Base-by-base conservation (phyloP, 1,284 basidiomycete genomes). In the Ganoderma leucocontextum region DNA sequence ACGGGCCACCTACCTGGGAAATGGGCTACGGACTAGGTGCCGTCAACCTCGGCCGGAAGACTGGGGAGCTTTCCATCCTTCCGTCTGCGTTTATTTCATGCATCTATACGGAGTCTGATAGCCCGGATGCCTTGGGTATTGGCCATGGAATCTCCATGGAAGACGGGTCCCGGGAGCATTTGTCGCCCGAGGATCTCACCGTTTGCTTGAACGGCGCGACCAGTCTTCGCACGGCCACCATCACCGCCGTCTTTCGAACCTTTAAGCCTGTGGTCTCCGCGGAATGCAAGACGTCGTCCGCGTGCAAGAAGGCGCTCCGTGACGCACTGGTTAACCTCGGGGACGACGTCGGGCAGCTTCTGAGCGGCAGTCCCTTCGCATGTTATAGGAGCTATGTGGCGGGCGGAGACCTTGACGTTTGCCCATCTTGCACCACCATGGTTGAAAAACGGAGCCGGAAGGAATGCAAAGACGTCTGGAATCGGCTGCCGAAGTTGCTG, bases 401-500 rank as follows among this genome's bases (percentile, higher is more conserved):
- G 25, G n/a, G 2, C 10, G 36, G 8, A 4, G 13, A n/a, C 42
- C 0, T 61, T n/a, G 42, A 9, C 29, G 9, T 49, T 8, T 62
- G 60, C 42, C 4, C 17, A 2, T 13, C 19, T 12, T 62, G 42
- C 60, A 29, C 2, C 1, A 2, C 15, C 3, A n/a, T 29, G 41
- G 17, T 62, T 22, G 0, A 13, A 17, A 4, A 13, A 8, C 29
- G 42, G 42, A 15, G 57, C 9, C 5, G 6, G 5, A 39, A 41
- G 29, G 42, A 59, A 15, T 55, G 58, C 25, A 22, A 9, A n/a
- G 7, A 25, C 35, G 13, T 67, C 47, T 67, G 66, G 66, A 38
- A 63, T 8, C 42, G 44, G 6, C 13, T 67, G 4, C 62, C 62
- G 10, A 62, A 63, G 61, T 13, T 67, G 25, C 33, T 67, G 10